Base-by-base conservation (phyloP, 495 filamentous ascomycete species). In the Neurospora sp. region DNA sequence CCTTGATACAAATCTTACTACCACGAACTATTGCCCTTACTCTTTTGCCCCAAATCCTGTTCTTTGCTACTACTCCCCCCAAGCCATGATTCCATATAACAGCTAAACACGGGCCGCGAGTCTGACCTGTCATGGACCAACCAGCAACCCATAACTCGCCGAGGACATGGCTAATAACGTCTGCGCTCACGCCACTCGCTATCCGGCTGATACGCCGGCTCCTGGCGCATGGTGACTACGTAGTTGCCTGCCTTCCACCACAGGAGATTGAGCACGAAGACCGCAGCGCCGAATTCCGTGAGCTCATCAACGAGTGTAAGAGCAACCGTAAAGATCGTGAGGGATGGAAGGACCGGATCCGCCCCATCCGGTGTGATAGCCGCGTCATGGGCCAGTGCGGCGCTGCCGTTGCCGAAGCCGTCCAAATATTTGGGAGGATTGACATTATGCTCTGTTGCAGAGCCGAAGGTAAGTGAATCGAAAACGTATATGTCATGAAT, bases 391-490 rank as follows among this genome's bases (percentile, higher is more conserved):
- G 86, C 43, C 84, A 87, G 75, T 88, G 86, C 77, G 94, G 97
- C 79, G 91, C 93, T 66, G 92, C 94, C 11, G 87, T 98, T 71
- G 94, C 96, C 70, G 91, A 97, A 80, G 92, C 93, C 21, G 89
- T 95, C 28, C 88, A 91, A 71, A 86, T 89, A 4, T 99, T 96
- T 84, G 94, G 94, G 31, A 88, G 90, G 71, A 87, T 98, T 39
- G 96, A 99, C 80, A 93, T 98, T 59, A 82, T 98, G 72, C 86
- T 98, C 40, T 95, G 92, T 81, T 96, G 92, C 82, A 92, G 91
- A 66, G 94, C 90, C 77, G 93, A 97, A 89, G 89, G 92, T 93
- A 85, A 73, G 81, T 74, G 21, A n/a, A 40, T 28, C 21, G 48
- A 34, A 45, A 11, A 42, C 36, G 7, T n/a, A 69, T 17, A 31